Base-by-base conservation (phyloP, 2,329 filamentous ascomycete genomes). In the Penicillium sp. region DNA sequence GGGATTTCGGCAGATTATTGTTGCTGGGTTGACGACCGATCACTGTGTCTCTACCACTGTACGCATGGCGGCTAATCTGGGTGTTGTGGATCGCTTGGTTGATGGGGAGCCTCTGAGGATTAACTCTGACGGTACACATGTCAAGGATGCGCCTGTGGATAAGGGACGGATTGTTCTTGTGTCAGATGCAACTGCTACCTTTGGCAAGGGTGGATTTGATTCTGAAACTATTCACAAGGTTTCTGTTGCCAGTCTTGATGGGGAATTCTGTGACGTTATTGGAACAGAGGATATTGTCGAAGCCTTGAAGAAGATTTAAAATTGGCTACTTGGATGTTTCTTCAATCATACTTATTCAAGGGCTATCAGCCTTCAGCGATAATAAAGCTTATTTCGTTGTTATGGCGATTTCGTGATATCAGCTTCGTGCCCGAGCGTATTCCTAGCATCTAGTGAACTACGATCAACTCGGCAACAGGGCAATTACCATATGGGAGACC, bases 41-140 rank as follows among this genome's bases (percentile, higher is more conserved):
- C 79, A 81, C 57, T 81, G 79, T 51, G 77, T 81, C 14, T 79
- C 74, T 54, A 81, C 79, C 4, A 77, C 75, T 2, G 72, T 74
- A 23, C 73, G 79, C 7, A 79, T 80, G 77, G 78, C 78, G 1
- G 74, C 68, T 18, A 81, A 81, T 56, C 51, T 81, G 41, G 70
- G 72, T 5, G 74, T 81, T 15, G 72, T 75, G 40, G 72, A 77
- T 56, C 57, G 61, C 20, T 62, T 67, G 43, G 41, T 58, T 4
- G 58, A 58, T 12, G 51, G 57, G 22, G 59, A 54, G 0, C 58
- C 54, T 12, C 46, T 63, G 2, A 56, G 53, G 25, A 35, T 67
- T 8, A 49, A 53, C 3, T 8, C 58, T 2, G 66, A 68, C 40
- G 67, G 66, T 3, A 56, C 51, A 6, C 64, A 62, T 55, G 62